phyloP scores from a whole-genome alignment of 345 rosid genomes.

The Arabis hirsuta region DNA sequence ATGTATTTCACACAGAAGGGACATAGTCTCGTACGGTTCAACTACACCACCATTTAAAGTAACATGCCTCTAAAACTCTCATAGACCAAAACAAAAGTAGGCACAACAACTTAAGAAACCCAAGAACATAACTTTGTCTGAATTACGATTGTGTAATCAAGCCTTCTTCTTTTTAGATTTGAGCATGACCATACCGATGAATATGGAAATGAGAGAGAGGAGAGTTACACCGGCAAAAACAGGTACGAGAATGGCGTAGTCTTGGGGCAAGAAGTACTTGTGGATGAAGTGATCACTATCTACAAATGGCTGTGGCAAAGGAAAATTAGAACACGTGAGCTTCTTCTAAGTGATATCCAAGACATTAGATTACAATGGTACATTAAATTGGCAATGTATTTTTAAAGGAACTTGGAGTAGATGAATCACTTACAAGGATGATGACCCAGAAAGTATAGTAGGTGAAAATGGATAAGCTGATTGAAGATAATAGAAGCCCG shows the following conservation, averaged over 20 bases:
- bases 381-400: background rate
- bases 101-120: constrained; percentile 4
- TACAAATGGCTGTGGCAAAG: constrained; percentile 79
- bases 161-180: constrained; percentile 88
- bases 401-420: constrained; percentile 2
- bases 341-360: background rate
- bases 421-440: constrained; percentile 62
- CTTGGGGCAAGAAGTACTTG: constrained; percentile 84
- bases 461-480: constrained; percentile 83
- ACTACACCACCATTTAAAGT: constrained; percentile 33
- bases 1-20: constrained; percentile 6
- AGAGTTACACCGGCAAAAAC: constrained; percentile 72
- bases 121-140: constrained; percentile 11
- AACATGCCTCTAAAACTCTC: constrained; percentile 7
- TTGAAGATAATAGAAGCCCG: constrained; percentile 68
- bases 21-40: constrained; percentile 24
- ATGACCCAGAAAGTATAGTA: constrained; percentile 97
- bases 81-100: constrained; percentile 28
- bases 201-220: constrained; percentile 65
- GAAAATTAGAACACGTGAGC: background rate
- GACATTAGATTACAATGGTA: background rate
- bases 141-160: constrained; percentile 35
- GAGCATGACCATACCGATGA: constrained; percentile 78
- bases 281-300: constrained; percentile 86
- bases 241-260: constrained; percentile 80